These are phyloP conservation scores for Xylaria arbuscula DNA, from an alignment of 2,329 filamentous ascomycete genomes.

Conservation along the genomic window DNA sequence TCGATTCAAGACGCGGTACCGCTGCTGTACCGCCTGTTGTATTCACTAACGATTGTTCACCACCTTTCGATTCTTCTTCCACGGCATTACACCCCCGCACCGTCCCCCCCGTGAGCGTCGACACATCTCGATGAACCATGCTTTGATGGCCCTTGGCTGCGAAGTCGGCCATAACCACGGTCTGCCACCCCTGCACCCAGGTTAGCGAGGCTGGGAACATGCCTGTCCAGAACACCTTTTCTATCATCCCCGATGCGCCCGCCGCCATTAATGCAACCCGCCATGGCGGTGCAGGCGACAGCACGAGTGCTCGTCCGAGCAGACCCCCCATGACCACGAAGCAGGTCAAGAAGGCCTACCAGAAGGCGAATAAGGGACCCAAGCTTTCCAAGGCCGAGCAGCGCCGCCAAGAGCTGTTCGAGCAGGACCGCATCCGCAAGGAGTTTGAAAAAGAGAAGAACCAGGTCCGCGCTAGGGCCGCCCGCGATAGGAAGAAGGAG, in stretches of 20 bases:
- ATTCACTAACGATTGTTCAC: conserved; percentile 15
- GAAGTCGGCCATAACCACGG: conserved; percentile 22
- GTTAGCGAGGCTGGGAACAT: conserved; percentile 12
- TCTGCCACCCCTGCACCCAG: background rate
- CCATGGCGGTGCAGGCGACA: conserved; percentile 16
- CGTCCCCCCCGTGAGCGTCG: background rate
- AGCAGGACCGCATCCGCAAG: conserved; percentile 66
- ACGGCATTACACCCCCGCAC: background rate
- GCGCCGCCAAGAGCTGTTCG: conserved; percentile 55
- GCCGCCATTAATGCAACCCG: conserved; percentile 40
- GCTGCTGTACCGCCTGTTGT: background rate
- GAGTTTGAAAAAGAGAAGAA: conserved; percentile 63
- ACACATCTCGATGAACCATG: conserved; percentile 27
- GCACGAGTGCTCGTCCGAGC: conserved; percentile 33
- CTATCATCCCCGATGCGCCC: conserved; percentile 52
- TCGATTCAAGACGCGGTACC: conserved; percentile 13
- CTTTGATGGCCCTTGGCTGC: conserved; percentile 14
- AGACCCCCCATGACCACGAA: conserved; percentile 62
- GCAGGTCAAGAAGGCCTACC: conserved; percentile 60
- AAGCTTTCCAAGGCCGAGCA: conserved; percentile 58
- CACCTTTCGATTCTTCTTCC: background rate
- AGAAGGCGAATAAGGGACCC: conserved; percentile 54
- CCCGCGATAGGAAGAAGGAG: conserved; percentile 66
- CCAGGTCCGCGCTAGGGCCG: conserved; percentile 59
- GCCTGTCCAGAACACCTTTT: conserved; percentile 53